A percentile compares a stretch with the other conserved stretches of the same genome.
These are phyloP conservation scores for Kwoniella dejecticola DNA, from an alignment of 768 basidiomycete genomes.

Conservation along the genomic window DNA sequence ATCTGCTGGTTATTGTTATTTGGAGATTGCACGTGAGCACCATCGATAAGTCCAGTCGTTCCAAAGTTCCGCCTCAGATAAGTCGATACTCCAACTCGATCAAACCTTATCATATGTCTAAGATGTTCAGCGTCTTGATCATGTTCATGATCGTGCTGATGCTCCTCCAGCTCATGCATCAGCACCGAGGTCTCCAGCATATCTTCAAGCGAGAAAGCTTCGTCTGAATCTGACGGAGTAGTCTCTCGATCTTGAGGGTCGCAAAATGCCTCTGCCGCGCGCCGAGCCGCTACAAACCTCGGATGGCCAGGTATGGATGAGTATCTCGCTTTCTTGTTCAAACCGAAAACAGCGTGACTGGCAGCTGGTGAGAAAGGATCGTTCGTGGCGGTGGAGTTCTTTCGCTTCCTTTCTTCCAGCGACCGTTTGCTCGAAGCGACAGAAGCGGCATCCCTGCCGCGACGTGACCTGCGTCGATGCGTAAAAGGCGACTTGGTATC, in stretches of 20 bases:
- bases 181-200: constrained; percentile 40
- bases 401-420: constrained; percentile 29
- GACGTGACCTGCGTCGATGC: constrained; percentile 35
- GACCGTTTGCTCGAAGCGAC: constrained; percentile 11
- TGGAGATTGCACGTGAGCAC: background rate
- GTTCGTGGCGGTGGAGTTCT: constrained; percentile 12
- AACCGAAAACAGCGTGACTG: constrained; percentile 11
- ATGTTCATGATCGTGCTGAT: constrained; percentile 9
- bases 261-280: constrained; percentile 29
- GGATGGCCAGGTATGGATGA: constrained; percentile 53
- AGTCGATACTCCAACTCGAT: constrained; percentile 36
- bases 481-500: constrained; percentile 50
- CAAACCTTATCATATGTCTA: constrained; percentile 37
- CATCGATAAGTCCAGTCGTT: background rate
- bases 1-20: background rate
- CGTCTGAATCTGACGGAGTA: constrained; percentile 33
- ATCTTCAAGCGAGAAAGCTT: constrained; percentile 40
- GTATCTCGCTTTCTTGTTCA: constrained; percentile 37
- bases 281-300: constrained; percentile 37
- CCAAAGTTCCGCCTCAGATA: constrained; percentile 31
- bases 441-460: constrained; percentile 31
- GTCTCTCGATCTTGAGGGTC: constrained; percentile 28
- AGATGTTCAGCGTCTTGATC: constrained; percentile 24
- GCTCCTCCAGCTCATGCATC: constrained; percentile 23
- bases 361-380: constrained; percentile 36